Percentiles rank a stretch among this genome's conserved stretches.
phyloP scores from a whole-genome alignment of 805 yeast species.

The Metschnikowia picachoensis region DNA sequence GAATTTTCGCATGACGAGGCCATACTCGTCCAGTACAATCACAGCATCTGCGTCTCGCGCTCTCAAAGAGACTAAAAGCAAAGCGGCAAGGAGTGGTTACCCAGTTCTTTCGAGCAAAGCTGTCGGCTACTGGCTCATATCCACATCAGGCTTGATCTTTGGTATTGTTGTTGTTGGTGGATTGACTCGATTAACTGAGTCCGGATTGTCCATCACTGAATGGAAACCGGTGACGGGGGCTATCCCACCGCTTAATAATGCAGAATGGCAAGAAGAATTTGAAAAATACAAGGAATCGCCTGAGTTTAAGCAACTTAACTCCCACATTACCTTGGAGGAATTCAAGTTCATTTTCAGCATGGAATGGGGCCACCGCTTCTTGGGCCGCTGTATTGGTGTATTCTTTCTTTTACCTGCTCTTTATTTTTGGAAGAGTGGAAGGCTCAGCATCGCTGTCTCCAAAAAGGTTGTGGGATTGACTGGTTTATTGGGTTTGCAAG shows the following conservation, averaged over 20 bases:
- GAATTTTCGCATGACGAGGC: slow-evolving; percentile 2
- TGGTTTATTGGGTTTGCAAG: slow-evolving; percentile 83
- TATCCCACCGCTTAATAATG: slow-evolving; percentile 77
- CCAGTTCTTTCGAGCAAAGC: slow-evolving; percentile 23
- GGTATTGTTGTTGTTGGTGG: slow-evolving; percentile 98
- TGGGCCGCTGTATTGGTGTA: slow-evolving; percentile 89
- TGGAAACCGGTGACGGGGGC: slow-evolving; percentile 98
- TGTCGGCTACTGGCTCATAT: slow-evolving; percentile 86
- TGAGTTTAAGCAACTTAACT: slow-evolving; percentile 83
- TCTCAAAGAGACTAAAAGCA: not conserved
- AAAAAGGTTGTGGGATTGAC: slow-evolving; percentile 68
- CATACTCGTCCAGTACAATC: slow-evolving; percentile 5
- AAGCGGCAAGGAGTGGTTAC: slow-evolving; percentile 2
- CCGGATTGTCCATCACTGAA: slow-evolving; percentile 93
- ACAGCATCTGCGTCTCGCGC: not conserved
- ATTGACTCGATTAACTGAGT: slow-evolving; percentile 88
- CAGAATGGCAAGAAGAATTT: slow-evolving; percentile 86
- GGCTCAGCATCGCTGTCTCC: slow-evolving; percentile 56
- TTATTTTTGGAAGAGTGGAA: slow-evolving; percentile 67
- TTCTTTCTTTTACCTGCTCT: slow-evolving; percentile 80
- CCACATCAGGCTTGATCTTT: slow-evolving; percentile 84
- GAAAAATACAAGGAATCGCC: slow-evolving; percentile 79
- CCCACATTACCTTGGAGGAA: slow-evolving; percentile 85
- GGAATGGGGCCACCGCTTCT: slow-evolving; percentile 96
- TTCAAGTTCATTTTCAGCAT: slow-evolving; percentile 91